These are phyloP conservation scores for Porcisia deanei DNA, from an alignment of 208 protist species.

Conservation along the genomic window DNA sequence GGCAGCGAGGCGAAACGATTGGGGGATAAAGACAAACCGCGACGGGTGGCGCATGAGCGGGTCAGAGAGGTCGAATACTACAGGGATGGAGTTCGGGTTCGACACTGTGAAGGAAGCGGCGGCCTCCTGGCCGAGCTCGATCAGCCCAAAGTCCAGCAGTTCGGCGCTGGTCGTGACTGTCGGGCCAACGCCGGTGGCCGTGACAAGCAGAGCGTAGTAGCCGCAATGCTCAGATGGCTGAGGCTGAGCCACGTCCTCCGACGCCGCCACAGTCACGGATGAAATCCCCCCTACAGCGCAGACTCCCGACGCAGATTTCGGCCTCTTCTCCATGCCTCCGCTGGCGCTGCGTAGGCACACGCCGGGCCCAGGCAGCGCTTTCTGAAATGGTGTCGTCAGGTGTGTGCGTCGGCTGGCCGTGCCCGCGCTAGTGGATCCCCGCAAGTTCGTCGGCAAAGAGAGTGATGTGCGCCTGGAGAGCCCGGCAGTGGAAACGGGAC, in stretches of 20 bases:
- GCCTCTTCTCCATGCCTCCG: background rate
- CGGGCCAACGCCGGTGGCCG: slow-evolving; percentile 71
- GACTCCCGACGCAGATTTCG: background rate
- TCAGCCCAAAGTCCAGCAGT: slow-evolving; percentile 87
- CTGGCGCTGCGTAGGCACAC: slow-evolving; percentile 1
- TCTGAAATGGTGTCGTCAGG: background rate
- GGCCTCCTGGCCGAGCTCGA: slow-evolving; percentile 70
- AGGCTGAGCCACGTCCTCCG: slow-evolving; percentile 36
- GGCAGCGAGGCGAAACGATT: slow-evolving; percentile 64
- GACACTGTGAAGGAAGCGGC: slow-evolving; percentile 85
- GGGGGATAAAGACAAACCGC: slow-evolving; percentile 85
- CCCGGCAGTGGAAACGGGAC: background rate
- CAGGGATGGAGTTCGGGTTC: slow-evolving; percentile 85
- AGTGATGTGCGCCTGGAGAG: slow-evolving; percentile 10
- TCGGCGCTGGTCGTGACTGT: slow-evolving; percentile 77
- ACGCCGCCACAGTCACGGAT: slow-evolving; percentile 15
- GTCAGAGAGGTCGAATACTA: slow-evolving; percentile 75
- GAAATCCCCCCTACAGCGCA: background rate
- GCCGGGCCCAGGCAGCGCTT: background rate
- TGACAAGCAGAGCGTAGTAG: slow-evolving; percentile 37
- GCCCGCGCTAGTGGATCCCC: background rate
- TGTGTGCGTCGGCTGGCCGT: background rate
- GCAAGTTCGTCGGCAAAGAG: slow-evolving; percentile 1
- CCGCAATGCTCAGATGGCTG: slow-evolving; percentile 60
- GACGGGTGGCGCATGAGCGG: slow-evolving; percentile 75